phyloP scores from a whole-genome alignment of 495 filamentous ascomycete genomes.

The Patellaria atrata region DNA sequence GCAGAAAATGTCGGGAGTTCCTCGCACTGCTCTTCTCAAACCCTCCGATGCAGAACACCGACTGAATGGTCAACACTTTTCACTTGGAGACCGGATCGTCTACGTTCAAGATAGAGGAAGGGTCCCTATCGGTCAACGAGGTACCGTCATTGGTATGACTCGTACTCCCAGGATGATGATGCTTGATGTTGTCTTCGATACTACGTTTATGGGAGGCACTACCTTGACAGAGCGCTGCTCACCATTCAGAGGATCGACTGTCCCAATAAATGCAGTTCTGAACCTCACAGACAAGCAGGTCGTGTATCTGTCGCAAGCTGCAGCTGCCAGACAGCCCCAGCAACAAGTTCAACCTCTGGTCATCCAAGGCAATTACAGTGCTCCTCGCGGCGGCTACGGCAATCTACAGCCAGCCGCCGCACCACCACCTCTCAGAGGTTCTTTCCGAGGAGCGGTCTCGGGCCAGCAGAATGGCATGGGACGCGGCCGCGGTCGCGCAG shows the following conservation, averaged over 20 bases:
- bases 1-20: constrained; percentile 60
- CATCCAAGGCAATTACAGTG: constrained; percentile 31
- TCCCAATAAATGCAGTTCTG: constrained; percentile 65
- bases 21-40: constrained; percentile 73
- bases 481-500: constrained; percentile 17
- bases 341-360: constrained; percentile 46
- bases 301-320: constrained; percentile 57
- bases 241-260: constrained; percentile 91
- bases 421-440: constrained; percentile 54
- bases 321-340: constrained; percentile 31
- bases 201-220: constrained; percentile 90
- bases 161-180: constrained; percentile 64
- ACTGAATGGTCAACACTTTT: constrained; percentile 70
- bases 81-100: constrained; percentile 77
- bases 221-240: constrained; percentile 78
- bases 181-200: constrained; percentile 87
- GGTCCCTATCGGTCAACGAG: constrained; percentile 81
- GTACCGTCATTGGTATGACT: constrained; percentile 86
- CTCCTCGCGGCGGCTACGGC: constrained; percentile 39
- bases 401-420: constrained; percentile 53
- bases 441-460: constrained; percentile 54
- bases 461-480: constrained; percentile 26
- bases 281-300: constrained; percentile 77
- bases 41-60: constrained; percentile 86
- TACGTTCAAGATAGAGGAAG: constrained; percentile 89